Evolutionary conservation across 169 alveolate genomes (phyloP).

Genomic region (Besnoitia besnoiti): DNA sequence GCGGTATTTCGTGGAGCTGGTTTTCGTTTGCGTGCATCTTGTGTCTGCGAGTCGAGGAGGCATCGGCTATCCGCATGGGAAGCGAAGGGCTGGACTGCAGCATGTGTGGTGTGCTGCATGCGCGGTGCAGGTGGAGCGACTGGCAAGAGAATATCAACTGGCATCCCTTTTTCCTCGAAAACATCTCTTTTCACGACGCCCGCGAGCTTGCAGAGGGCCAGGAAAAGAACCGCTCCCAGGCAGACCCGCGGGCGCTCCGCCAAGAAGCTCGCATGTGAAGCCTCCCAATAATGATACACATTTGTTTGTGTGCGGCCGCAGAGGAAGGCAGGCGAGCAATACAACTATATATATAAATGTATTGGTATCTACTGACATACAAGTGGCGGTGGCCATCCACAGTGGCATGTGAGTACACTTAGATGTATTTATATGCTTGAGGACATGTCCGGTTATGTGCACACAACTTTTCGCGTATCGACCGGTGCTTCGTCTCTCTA

Average conservation of each 20-base stretch:
- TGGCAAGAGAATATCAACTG: slow-evolving; percentile 47
- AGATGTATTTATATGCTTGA: not conserved
- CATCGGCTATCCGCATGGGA: not conserved
- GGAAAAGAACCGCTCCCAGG: not conserved
- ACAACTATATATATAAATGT: too few relatives aligned
- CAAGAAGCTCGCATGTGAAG: too few relatives aligned
- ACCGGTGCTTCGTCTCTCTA: too few relatives aligned
- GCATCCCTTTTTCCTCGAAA: slow-evolving; percentile 58
- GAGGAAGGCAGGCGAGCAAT: too few relatives aligned
- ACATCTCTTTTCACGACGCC: slow-evolving; percentile 5
- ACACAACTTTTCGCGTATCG: too few relatives aligned
- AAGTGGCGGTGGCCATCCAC: too few relatives aligned
- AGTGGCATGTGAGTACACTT: not conserved
- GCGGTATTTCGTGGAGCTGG: not conserved
- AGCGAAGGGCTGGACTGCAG: not conserved
- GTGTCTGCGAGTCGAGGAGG: too few relatives aligned
- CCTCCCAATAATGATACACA: too few relatives aligned
- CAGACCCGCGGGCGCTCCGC: too few relatives aligned
- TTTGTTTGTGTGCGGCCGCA: too few relatives aligned
- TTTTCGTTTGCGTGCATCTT: not conserved
- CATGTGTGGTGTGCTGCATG: not conserved
- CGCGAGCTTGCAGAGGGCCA: not conserved
- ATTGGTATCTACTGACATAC: too few relatives aligned
- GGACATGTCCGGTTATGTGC: too few relatives aligned
- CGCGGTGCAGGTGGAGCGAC: slow-evolving; percentile 39